These are phyloP conservation scores for Leucocoprinus birnbaumii DNA, from an alignment of 768 basidiomycete species.

Conservation along the genomic window DNA sequence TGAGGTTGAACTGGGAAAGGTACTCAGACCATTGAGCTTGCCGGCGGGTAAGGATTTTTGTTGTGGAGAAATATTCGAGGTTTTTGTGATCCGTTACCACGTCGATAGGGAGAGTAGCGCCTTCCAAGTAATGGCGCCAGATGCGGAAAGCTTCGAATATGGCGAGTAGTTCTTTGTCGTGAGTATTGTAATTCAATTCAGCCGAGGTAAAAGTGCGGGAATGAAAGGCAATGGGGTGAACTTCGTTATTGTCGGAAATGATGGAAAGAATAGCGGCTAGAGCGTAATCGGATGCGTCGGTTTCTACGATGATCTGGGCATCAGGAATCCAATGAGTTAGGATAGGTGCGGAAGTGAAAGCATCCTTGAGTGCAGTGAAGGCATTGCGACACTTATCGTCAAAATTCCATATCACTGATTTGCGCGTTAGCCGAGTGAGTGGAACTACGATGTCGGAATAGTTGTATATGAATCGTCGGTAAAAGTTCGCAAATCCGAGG, in stretches of 20 bases:
- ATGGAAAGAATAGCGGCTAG: background rate
- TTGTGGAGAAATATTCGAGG: slow-evolving; percentile 24
- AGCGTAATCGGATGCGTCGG: background rate
- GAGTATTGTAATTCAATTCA: slow-evolving; percentile 45
- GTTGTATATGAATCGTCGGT: background rate
- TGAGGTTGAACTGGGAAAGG: too few species aligned
- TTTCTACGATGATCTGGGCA: slow-evolving; percentile 21
- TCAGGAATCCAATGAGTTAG: slow-evolving; percentile 10
- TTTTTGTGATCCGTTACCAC: slow-evolving; percentile 19
- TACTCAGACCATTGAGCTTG: background rate
- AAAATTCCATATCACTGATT: background rate
- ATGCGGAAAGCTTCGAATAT: slow-evolving; percentile 2
- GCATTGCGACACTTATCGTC: background rate
- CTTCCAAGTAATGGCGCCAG: slow-evolving; percentile 5
- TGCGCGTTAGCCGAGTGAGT: background rate
- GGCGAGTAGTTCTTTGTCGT: slow-evolving; percentile 31
- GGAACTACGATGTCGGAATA: background rate
- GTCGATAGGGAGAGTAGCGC: slow-evolving; percentile 1
- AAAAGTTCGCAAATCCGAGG: background rate
- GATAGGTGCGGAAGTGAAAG: slow-evolving; percentile 1
- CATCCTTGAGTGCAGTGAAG: background rate
- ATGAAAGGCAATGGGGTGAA: slow-evolving; percentile 34
- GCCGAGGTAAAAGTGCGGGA: slow-evolving; percentile 25
- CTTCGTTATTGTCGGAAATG: background rate
- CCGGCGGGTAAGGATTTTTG: background rate